phyloP scores from a whole-genome alignment of 306 rosid genomes.

The Citrullus colocynthis region DNA sequence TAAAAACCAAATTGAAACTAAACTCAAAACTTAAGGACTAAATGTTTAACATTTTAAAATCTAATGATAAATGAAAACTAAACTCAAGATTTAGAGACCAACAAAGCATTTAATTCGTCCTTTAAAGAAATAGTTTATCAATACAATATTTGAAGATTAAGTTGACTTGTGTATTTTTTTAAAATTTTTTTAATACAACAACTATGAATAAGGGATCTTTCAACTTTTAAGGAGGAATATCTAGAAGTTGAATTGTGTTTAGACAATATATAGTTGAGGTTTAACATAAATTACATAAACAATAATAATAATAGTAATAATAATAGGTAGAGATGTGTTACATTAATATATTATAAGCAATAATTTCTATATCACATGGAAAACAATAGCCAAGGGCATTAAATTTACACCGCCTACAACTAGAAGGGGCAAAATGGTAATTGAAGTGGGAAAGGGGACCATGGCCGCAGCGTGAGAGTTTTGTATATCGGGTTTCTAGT shows the following conservation, averaged over 20 bases:
- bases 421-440: neutral
- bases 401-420: neutral
- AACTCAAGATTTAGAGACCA: too few relatives aligned
- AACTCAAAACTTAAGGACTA: too few relatives aligned
- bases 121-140: too few relatives aligned
- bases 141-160: neutral
- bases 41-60: too few relatives aligned
- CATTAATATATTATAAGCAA: neutral
- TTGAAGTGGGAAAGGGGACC: slow-evolving; percentile 3
- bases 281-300: too few relatives aligned
- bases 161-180: neutral
- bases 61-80: too few relatives aligned
- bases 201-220: too few relatives aligned
- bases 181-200: too few relatives aligned
- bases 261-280: neutral
- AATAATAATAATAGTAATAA: too few relatives aligned
- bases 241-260: neutral
- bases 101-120: too few relatives aligned
- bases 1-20: too few relatives aligned
- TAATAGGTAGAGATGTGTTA: neutral
- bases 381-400: neutral
- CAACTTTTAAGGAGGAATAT: too few relatives aligned
- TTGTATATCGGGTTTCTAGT: neutral
- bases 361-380: neutral
- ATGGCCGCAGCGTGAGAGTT: slow-evolving; percentile 23